Conservation (phyloP, 306 rosid genomes). For the Inga laurina region DNA sequence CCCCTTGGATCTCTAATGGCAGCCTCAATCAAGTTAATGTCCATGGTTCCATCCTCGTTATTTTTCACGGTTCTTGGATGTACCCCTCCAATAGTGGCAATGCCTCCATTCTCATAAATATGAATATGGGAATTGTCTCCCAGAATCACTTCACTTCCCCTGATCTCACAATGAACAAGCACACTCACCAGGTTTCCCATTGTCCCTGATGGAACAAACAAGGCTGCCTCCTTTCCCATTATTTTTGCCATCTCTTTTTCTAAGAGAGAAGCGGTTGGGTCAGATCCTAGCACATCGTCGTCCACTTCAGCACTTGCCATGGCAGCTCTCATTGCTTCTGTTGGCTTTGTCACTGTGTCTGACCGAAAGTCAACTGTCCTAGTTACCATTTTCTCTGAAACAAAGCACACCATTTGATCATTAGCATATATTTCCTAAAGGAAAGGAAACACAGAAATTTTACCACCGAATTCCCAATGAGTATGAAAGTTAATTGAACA, state of each 20-base stretch:
- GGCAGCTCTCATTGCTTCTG: slow-evolving; percentile 76
- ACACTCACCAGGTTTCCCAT: slow-evolving; percentile 95
- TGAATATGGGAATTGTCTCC: slow-evolving; percentile 80
- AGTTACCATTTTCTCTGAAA: slow-evolving; percentile 61
- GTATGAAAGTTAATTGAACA: slow-evolving; percentile 20
- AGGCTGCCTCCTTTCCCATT: slow-evolving; percentile 84
- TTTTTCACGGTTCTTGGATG: slow-evolving; percentile 74
- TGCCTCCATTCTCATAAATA: slow-evolving; percentile 88
- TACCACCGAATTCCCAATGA: slow-evolving; percentile 10
- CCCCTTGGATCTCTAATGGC: slow-evolving; percentile 73
- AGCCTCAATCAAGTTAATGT: slow-evolving; percentile 70
- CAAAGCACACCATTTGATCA: slow-evolving; percentile 20
- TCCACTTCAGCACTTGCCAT: slow-evolving; percentile 93
- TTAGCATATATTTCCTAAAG: background rate
- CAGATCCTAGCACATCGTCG: slow-evolving; percentile 71
- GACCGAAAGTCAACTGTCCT: slow-evolving; percentile 84
- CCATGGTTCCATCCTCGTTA: slow-evolving; percentile 87
- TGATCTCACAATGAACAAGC: slow-evolving; percentile 77
- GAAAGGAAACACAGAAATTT: background rate
- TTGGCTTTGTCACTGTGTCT: slow-evolving; percentile 89
- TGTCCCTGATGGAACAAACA: slow-evolving; percentile 94
- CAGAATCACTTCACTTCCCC: slow-evolving; percentile 94
- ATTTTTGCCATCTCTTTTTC: slow-evolving; percentile 77
- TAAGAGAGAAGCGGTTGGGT: slow-evolving; percentile 71
- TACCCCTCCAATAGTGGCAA: slow-evolving; percentile 89